Evolutionary conservation across 192 early-diverging fungal species (phyloP), one percentile per base, ranked within the genome.

Genomic region (Coemansia sp.): DNA sequence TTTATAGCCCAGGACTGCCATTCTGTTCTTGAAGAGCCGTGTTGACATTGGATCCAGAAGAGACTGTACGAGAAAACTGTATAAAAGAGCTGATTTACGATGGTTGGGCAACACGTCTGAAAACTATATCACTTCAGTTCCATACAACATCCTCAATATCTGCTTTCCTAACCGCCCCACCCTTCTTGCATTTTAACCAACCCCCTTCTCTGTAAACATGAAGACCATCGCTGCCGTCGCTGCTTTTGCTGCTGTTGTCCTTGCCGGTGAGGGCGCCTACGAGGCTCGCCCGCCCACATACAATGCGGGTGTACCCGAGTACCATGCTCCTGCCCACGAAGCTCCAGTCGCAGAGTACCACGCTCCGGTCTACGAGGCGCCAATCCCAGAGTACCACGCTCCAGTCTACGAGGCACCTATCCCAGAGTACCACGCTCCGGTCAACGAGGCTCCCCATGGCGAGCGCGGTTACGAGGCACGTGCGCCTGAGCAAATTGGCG

Each of bases 161-260:
- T 16, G n/a, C 45, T n/a, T 12, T 2, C 45, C 3, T n/a, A 48
- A 1, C 45, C 45, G 18, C 10, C 45, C 5, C 45, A 48, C 18
- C 23, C 49, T 24, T 21, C 14, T 24, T 24, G 23, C 49, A 21
- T 24, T 24, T 24, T 52, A 52, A 21, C 38, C 38, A 39, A 39
- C 38, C 6, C 38, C 10, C 38, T 7, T 39, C 38, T 39, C 56
- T 16, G 23, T 48, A 62, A 78, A 48, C 58, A 78, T 78, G 76
- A 72, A 78, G 76, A 69, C 71, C 46, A 48, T 73, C 64, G 76
- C 76, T 58, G 76, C 71, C 56, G 58, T 67, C 34, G 71, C 71
- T 44, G 63, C 71, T 23, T 58, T 78, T 59, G 63, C 58, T 26
- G 70, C 64, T 20, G 70, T 64, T 46, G 76, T 60, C 55, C 52